These are phyloP conservation scores for Ocimum tenuiflorum DNA, from an alignment of 257 asterid genomes.

Conservation along the genomic window DNA sequence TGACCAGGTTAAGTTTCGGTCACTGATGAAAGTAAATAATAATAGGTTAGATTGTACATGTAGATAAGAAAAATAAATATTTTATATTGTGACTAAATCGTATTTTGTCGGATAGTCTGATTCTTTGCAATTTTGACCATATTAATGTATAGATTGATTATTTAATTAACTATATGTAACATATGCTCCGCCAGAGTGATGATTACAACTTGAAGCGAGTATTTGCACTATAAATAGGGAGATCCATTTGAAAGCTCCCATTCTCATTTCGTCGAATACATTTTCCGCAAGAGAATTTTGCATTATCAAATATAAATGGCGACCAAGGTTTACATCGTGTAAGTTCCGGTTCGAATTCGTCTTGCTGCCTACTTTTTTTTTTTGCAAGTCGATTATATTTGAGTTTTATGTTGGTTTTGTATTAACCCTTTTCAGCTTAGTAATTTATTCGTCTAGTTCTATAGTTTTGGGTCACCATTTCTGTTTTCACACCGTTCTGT, in stretches of 20 bases:
- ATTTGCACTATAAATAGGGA: conserved; percentile 26
- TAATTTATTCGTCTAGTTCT: background rate
- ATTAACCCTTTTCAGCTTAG: background rate
- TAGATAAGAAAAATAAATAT: too few relatives aligned
- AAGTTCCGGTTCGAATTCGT: conserved; percentile 20
- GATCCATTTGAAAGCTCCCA: conserved; percentile 16
- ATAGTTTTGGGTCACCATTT: background rate
- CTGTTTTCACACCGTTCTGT: background rate
- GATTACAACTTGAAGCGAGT: conserved; percentile 10
- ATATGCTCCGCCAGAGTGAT: background rate
- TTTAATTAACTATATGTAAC: too few relatives aligned
- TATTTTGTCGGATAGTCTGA: too few relatives aligned
- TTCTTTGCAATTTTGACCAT: background rate
- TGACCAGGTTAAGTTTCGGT: too few relatives aligned
- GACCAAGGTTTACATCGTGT: conserved; percentile 65
- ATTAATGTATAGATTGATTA: background rate
- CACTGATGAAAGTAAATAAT: too few relatives aligned
- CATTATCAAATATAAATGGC: conserved; percentile 39
- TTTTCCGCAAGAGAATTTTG: background rate
- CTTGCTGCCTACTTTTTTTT: background rate
- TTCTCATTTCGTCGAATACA: conserved; percentile 13
- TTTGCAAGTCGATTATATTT: background rate
- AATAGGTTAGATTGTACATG: too few relatives aligned
- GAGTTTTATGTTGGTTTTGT: background rate
- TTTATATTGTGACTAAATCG: too few relatives aligned